Conservation (phyloP, 2,329 filamentous ascomycete genomes). For the Sphaerostilbella broomeana region DNA sequence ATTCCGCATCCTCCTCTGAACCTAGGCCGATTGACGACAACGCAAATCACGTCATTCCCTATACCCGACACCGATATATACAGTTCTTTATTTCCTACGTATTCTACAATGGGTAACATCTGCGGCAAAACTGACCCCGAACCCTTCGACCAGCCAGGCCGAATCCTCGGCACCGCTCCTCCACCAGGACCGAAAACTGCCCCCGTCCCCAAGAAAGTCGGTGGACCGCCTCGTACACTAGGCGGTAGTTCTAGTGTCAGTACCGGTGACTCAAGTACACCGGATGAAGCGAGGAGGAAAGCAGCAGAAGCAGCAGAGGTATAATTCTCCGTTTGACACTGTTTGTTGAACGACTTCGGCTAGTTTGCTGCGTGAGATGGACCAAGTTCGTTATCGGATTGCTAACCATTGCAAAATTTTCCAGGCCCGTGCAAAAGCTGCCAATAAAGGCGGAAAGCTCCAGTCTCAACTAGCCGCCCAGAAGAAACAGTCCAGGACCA, state of each 20-base stretch:
- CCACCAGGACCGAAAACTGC: slow-evolving; percentile 42
- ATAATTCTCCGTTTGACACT: too few relatives aligned
- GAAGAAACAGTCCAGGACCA: slow-evolving; percentile 63
- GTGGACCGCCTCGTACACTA: slow-evolving; percentile 56
- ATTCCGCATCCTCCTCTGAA: too few relatives aligned
- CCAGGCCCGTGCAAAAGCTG: slow-evolving; percentile 57
- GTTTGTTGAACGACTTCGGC: too few relatives aligned
- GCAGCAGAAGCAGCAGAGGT: slow-evolving; percentile 85
- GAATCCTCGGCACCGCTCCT: slow-evolving; percentile 55
- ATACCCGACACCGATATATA: too few relatives aligned
- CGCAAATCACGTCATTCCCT: too few relatives aligned
- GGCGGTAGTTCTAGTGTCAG: slow-evolving; percentile 41
- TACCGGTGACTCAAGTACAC: slow-evolving; percentile 22
- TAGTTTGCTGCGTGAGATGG: too few relatives aligned
- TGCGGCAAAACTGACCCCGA: slow-evolving; percentile 70
- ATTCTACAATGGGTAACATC: slow-evolving; percentile 80
- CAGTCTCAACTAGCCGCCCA: slow-evolving; percentile 65
- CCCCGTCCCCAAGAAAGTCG: slow-evolving; percentile 46
- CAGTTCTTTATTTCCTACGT: not conserved
- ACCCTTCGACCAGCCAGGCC: slow-evolving; percentile 65
- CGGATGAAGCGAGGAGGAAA: slow-evolving; percentile 59
- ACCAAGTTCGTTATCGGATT: not conserved
- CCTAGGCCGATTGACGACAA: too few relatives aligned
- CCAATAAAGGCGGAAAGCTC: slow-evolving; percentile 58
- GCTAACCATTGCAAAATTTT: slow-evolving; percentile 5